Base-by-base conservation (phyloP, 768 basidiomycete species). In the Mycena metata region DNA sequence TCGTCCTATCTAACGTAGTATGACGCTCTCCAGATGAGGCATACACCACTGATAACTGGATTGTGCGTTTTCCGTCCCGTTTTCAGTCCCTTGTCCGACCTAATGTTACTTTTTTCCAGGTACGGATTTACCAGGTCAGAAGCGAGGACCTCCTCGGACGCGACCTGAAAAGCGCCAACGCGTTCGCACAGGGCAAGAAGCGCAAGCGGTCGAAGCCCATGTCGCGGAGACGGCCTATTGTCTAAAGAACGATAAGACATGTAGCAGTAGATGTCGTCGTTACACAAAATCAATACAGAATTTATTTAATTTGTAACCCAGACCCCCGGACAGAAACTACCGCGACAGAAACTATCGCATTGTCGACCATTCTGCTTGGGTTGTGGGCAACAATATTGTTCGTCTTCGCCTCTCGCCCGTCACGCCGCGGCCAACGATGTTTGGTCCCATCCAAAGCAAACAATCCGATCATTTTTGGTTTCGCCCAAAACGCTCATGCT, bases 31-130 rank as follows among this genome's bases (percentile, higher is more conserved):
- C 11, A 65, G 95, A 99, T 70, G 98, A 99, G 80, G 98, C 97
- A 10, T 99, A 96, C 84, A 99, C 98, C 2, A 95, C 96, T 9
- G 98, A 99, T 83, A 99, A 99, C 81, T 99, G 98, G 98, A 97
- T 99, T 72, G 97, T 96, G 7, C 36, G 6, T 12, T n/a, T n/a
- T n/a, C n/a, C n/a, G n/a, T n/a, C n/a, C n/a, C n/a, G n/a, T n/a
- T n/a, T 45, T 64, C 64, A n/a, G n/a, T n/a, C n/a, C n/a, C n/a
- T n/a, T n/a, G n/a, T n/a, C n/a, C n/a, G n/a, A n/a, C n/a, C n/a
- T n/a, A n/a, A n/a, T n/a, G n/a, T n/a, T n/a, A n/a, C n/a, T n/a
- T n/a, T n/a, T n/a, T n/a, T n/a, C n/a, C n/a, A n/a, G n/a, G 97
- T 96, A 65, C 92, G 98, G 42, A 97, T 99, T 76, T 99, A 94